Evolutionary conservation across 495 filamentous ascomycete species (phyloP).

Genomic region (Aspergillus baeticus): DNA sequence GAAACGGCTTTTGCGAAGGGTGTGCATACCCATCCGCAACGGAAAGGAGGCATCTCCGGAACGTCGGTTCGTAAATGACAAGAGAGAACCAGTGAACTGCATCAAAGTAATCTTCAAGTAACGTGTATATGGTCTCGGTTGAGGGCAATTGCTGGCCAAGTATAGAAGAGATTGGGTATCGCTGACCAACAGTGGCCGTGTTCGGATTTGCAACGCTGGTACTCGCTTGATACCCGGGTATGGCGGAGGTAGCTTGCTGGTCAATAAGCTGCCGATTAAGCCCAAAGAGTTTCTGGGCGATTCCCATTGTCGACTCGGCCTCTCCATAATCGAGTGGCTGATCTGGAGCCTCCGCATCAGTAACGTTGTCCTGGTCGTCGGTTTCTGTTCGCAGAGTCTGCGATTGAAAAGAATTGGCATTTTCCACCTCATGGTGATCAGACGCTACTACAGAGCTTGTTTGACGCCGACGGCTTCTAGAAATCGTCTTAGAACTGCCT

Average conservation of each 20-base stretch:
- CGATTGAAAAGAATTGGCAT: not conserved
- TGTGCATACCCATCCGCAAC: conserved; percentile 27
- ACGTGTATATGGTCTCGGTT: conserved; percentile 14
- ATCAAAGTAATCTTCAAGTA: conserved; percentile 34
- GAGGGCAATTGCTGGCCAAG: conserved; percentile 22
- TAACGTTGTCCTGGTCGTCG: not conserved
- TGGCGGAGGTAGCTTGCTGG: conserved; percentile 29
- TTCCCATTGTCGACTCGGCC: conserved; percentile 27
- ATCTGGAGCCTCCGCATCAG: not conserved
- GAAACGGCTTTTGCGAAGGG: conserved; percentile 27
- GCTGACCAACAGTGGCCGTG: not conserved
- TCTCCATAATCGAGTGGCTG: conserved; percentile 20
- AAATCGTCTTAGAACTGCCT: too few relatives aligned
- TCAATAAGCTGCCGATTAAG: conserved; percentile 23
- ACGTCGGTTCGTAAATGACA: conserved; percentile 30
- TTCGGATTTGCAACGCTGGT: not conserved
- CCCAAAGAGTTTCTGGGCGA: conserved; percentile 26
- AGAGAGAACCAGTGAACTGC: conserved; percentile 38
- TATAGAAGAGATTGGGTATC: conserved; percentile 21
- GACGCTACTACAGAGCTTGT: too few relatives aligned
- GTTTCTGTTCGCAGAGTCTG: not conserved
- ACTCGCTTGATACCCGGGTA: conserved; percentile 27
- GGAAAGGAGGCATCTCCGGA: conserved; percentile 23
- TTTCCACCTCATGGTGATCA: too few relatives aligned
- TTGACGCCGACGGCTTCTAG: too few relatives aligned